A percentile compares a stretch with the other conserved stretches of the same genome.
Conservation (phyloP, 768 basidiomycete genomes). For the Suillus weaverae region DNA sequence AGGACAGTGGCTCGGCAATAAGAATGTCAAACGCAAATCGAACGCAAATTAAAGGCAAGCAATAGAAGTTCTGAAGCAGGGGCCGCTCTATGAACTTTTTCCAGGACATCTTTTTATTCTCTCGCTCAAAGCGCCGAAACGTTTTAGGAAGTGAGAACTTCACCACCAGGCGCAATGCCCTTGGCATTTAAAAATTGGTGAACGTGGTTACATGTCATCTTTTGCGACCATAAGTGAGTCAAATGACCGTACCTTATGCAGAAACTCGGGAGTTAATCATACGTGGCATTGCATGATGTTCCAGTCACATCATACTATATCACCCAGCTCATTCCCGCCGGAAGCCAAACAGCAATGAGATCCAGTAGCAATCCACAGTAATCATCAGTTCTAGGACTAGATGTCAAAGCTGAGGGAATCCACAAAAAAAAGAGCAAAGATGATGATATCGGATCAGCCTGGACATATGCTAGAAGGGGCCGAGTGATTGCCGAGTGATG, state of each 20-base stretch:
- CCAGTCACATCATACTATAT: too few relatives aligned
- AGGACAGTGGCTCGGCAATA: neutral
- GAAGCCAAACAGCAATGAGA: neutral
- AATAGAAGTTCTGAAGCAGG: neutral
- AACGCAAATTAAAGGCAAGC: neutral
- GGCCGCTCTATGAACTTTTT: neutral
- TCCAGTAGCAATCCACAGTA: neutral
- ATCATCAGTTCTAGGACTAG: too few relatives aligned
- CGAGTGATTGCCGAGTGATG: too few relatives aligned
- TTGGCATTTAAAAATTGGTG: neutral
- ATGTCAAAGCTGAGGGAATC: too few relatives aligned
- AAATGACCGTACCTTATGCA: neutral
- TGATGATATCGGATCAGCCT: too few relatives aligned
- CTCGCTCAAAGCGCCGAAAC: neutral
- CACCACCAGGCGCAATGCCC: neutral
- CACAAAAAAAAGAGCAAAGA: too few relatives aligned
- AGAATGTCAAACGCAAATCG: neutral
- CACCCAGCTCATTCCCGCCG: too few relatives aligned
- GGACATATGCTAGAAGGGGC: too few relatives aligned
- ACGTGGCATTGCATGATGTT: neutral
- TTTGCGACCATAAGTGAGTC: neutral
- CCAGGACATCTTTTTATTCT: neutral
- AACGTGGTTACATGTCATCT: neutral
- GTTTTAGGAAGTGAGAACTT: neutral
- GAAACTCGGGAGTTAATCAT: neutral